Conservation (phyloP, 1,284 basidiomycete species). For the Stygiomarasmius scandens region DNA sequence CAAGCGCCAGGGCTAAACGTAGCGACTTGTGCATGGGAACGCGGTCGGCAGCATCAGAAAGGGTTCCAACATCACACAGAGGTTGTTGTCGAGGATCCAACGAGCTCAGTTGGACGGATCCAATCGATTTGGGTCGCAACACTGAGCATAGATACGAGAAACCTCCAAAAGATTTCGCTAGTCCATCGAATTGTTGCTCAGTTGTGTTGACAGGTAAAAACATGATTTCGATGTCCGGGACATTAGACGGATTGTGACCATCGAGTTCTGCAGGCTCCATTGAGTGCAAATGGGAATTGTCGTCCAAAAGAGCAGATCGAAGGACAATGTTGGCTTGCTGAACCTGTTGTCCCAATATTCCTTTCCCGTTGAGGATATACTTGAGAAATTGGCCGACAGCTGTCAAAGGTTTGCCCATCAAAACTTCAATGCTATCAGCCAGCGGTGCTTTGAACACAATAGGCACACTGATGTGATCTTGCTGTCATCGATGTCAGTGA, state of each 20-base stretch:
- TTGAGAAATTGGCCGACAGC: conserved; percentile 29
- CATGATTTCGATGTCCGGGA: conserved; percentile 41
- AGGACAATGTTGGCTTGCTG: conserved; percentile 30
- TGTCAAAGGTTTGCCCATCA: conserved; percentile 20
- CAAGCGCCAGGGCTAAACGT: conserved; percentile 28
- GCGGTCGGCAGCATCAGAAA: conserved; percentile 28
- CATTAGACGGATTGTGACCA: conserved; percentile 21
- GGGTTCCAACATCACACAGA: conserved; percentile 31
- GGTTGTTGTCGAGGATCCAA: conserved; percentile 33
- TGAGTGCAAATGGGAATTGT: conserved; percentile 12
- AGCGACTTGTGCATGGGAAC: conserved; percentile 26
- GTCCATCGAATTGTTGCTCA: conserved; percentile 16
- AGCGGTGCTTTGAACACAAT: conserved; percentile 30
- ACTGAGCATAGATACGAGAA: conserved; percentile 31
- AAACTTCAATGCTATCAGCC: conserved; percentile 25
- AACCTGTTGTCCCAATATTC: conserved; percentile 32
- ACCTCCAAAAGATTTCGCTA: conserved; percentile 22
- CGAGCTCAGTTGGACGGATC: conserved; percentile 34
- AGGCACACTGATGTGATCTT: conserved; percentile 35
- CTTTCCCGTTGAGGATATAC: conserved; percentile 31
- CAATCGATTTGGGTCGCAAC: conserved; percentile 35
- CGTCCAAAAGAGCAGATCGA: conserved; percentile 26
- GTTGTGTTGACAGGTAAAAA: conserved; percentile 22
- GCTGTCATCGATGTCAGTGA: conserved; percentile 19
- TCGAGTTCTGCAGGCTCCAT: conserved; percentile 15